Evolutionary conservation across 225 moss, liverwort and hornwort genomes (phyloP).

Genomic region (Climacium dendroides): DNA sequence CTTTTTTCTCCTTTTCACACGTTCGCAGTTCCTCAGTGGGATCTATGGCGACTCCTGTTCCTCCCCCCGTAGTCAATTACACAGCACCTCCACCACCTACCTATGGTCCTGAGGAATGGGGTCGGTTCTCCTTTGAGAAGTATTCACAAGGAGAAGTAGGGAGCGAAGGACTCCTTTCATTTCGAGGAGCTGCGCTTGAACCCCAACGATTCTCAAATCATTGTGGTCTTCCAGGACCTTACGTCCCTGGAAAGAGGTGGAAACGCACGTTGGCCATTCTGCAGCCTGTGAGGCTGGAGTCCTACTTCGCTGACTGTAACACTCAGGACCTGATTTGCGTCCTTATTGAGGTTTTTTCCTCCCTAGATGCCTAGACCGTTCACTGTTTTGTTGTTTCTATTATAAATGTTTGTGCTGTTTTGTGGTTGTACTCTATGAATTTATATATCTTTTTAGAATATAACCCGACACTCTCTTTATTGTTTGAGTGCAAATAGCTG

Average conservation of each 20-base stretch:
- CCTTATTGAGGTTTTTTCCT: constrained; percentile 67
- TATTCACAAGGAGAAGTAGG: constrained; percentile 68
- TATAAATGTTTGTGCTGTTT: neutral
- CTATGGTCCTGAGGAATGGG: constrained; percentile 93
- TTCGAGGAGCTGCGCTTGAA: constrained; percentile 93
- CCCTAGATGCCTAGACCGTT: neutral
- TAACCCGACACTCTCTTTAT: neutral
- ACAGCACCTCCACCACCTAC: constrained; percentile 54
- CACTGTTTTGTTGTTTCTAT: neutral
- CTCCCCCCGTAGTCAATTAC: constrained; percentile 29
- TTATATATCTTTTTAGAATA: neutral
- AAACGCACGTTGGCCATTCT: constrained; percentile 75
- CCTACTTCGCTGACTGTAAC: constrained; percentile 87
- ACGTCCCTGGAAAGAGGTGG: constrained; percentile 97
- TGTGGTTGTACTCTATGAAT: neutral
- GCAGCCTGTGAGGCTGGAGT: constrained; percentile 85
- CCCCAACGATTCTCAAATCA: constrained; percentile 90
- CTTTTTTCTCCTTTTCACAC: constrained; percentile 85
- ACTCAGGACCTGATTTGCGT: constrained; percentile 93
- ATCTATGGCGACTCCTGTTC: constrained; percentile 26
- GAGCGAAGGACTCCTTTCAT: constrained; percentile 95
- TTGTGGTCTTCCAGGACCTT: constrained; percentile 79
- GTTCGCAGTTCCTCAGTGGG: constrained; percentile 64
- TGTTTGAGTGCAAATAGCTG: neutral
- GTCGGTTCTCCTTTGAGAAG: constrained; percentile 60